phyloP scores from a whole-genome alignment of 148 eudicot genomes.

The Fagopyrum esculentum region DNA sequence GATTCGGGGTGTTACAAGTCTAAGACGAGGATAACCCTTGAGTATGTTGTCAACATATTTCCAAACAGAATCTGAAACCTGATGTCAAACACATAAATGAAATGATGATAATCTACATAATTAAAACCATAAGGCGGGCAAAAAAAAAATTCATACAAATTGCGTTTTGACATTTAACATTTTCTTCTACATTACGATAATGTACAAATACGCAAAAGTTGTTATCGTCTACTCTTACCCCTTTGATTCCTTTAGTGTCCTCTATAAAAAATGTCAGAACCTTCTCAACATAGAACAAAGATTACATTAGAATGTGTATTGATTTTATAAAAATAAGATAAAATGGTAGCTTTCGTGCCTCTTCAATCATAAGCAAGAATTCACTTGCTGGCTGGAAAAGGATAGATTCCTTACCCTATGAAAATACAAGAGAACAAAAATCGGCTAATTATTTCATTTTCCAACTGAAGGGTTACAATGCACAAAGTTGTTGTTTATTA shows the following conservation, averaged over 20 bases:
- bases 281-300: conserved; percentile 28
- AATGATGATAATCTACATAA: too few species aligned
- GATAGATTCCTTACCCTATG: conserved; percentile 72
- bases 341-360: conserved; percentile 28
- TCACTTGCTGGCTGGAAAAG: conserved; percentile 94
- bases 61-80: conserved; percentile 67
- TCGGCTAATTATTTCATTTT: too few species aligned
- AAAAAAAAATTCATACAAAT: neutral
- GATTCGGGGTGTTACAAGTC: neutral
- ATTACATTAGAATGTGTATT: neutral
- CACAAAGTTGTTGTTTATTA: neutral
- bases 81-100: neutral
- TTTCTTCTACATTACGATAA: conserved; percentile 89
- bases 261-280: conserved; percentile 63
- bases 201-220: conserved; percentile 94
- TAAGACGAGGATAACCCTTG: conserved; percentile 58
- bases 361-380: conserved; percentile 84
- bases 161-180: conserved; percentile 31
- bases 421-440: neutral
- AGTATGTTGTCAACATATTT: conserved; percentile 45
- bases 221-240: conserved; percentile 82
- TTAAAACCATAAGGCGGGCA: neutral
- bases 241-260: conserved; percentile 59
- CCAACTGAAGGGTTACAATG: neutral
- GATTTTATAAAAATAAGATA: neutral